Conservation (phyloP, 73 alveolate species). For the Symbiodinium pilosum region DNA sequence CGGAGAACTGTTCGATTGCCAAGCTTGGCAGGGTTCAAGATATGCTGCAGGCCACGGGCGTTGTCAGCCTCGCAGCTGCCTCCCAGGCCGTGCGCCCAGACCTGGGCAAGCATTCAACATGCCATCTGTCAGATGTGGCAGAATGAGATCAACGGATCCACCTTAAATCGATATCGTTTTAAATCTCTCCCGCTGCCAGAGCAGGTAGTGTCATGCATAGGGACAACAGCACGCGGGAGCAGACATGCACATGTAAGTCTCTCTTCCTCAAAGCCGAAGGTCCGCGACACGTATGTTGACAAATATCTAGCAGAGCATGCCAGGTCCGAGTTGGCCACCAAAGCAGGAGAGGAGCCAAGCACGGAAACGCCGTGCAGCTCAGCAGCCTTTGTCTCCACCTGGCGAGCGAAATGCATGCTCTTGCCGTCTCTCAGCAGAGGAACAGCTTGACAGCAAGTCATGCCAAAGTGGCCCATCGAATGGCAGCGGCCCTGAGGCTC, state of each 20-base stretch:
- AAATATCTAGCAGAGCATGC: not conserved
- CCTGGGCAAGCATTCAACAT: slow-evolving; percentile 14
- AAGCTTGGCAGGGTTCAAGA: slow-evolving; percentile 39
- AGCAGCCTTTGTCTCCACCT: slow-evolving; percentile 81
- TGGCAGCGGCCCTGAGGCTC: not conserved
- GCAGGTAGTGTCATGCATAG: no score
- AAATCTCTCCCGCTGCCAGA: no score
- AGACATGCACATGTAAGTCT: no score
- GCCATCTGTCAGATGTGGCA: not conserved
- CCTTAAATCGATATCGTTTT: no score
- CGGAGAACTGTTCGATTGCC: slow-evolving; percentile 50
- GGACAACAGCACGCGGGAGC: no score
- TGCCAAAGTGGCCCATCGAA: not conserved
- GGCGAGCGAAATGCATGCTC: not conserved
- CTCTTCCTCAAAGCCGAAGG: no score
- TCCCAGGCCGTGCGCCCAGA: slow-evolving; percentile 81
- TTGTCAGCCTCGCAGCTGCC: slow-evolving; percentile 52
- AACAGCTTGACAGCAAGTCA: no score
- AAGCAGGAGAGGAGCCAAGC: slow-evolving; percentile 58
- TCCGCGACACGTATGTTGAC: not conserved
- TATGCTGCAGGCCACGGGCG: slow-evolving; percentile 22
- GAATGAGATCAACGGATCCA: not conserved
- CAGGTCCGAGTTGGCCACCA: not conserved
- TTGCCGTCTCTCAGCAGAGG: no score
- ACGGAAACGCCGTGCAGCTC: slow-evolving; percentile 57